These are phyloP conservation scores for Trichoderma simmonsii DNA, from an alignment of 2,329 filamentous ascomycete species.

Conservation along the genomic window DNA sequence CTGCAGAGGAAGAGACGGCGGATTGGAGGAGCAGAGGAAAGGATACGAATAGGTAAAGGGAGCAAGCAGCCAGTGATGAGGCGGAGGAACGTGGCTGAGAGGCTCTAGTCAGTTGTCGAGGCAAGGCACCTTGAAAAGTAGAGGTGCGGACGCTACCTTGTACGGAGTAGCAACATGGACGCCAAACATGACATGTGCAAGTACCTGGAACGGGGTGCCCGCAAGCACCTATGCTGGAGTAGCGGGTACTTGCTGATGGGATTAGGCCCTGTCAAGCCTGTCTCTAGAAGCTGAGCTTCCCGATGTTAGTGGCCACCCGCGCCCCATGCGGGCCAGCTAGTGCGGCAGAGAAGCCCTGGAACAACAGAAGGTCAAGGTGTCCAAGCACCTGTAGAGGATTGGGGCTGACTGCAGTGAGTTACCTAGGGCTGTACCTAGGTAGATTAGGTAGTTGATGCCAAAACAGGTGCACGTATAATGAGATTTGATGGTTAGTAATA, in stretches of 20 bases:
- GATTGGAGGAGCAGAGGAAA: not conserved
- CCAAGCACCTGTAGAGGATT: too few species aligned
- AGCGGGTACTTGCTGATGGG: not conserved
- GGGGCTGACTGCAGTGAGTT: too few species aligned
- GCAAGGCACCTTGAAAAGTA: not conserved
- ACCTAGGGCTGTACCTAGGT: too few species aligned
- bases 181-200: not conserved
- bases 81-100: constrained; percentile 15
- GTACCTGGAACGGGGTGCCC: not conserved
- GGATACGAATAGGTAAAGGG: not conserved
- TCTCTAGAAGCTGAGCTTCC: constrained; percentile 2
- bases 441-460: too few species aligned
- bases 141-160: not conserved
- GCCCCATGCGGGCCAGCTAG: not conserved
- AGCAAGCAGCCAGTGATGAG: constrained; percentile 6
- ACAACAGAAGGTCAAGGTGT: not conserved
- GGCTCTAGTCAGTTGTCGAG: not conserved
- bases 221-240: not conserved
- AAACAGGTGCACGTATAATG: too few species aligned
- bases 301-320: not conserved
- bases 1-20: not conserved
- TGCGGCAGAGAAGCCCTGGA: not conserved
- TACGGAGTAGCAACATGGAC: not conserved
- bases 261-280: not conserved
- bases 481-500: not conserved